These are phyloP conservation scores for Gracilaria gracilis DNA, from an alignment of 23 red algal species.

Conservation along the genomic window DNA sequence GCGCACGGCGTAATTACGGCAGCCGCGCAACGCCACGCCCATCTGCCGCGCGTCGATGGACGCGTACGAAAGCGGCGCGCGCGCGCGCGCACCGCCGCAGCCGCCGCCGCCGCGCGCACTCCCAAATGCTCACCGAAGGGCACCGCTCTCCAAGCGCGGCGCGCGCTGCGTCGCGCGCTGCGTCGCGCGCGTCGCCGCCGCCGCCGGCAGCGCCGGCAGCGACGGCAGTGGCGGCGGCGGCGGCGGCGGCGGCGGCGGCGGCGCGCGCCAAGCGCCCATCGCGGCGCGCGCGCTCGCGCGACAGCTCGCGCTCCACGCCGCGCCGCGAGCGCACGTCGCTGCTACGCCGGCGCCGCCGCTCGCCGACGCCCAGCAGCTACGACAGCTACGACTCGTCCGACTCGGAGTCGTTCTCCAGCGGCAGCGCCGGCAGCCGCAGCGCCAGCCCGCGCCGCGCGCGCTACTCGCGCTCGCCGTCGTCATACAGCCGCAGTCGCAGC, in stretches of 20 bases:
- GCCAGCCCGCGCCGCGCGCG: conserved; percentile 9
- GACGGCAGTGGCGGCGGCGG: no score
- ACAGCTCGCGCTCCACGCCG: conserved; percentile 17
- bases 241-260: no score
- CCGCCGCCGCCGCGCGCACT: neutral
- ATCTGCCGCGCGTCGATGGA: no score
- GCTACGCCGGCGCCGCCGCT: conserved; percentile 7
- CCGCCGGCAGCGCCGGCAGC: no score
- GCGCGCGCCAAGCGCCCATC: neutral
- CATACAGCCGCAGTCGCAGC: neutral
- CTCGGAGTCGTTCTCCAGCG: neutral
- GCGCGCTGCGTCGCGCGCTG: neutral
- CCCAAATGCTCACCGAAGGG: neutral
- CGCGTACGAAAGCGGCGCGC: no score
- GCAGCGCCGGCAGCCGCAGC: neutral
- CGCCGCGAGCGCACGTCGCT: conserved; percentile 25
- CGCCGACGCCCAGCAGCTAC: conserved; percentile 34
- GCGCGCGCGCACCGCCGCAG: neutral
- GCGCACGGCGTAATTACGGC: neutral
- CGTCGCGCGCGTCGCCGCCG: conserved; percentile 13
- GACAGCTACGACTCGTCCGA: conserved; percentile 35
- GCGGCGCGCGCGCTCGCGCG: conserved; percentile 1
- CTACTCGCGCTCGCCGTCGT: neutral
- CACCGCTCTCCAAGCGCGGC: neutral
- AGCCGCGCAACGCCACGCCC: no score